Percentiles rank a stretch among this genome's conserved stretches.
These are phyloP conservation scores for Saccharomycopsis sp. DNA, from an alignment of 805 yeast species.

Conservation along the genomic window DNA sequence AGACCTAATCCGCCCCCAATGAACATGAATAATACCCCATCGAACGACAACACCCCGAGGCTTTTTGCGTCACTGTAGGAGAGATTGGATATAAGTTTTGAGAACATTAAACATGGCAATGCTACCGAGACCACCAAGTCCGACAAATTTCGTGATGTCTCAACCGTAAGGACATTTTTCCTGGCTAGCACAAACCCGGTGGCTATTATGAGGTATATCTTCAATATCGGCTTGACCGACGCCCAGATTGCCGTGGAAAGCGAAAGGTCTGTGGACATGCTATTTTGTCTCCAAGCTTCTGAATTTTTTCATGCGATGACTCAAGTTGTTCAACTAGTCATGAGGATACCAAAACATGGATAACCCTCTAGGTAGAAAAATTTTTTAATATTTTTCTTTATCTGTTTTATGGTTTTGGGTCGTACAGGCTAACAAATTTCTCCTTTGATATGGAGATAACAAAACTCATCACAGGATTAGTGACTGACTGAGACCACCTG, in stretches of 20 bases:
- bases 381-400: too few relatives aligned
- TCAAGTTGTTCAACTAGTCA: too few relatives aligned
- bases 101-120: slow-evolving; percentile 48
- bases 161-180: slow-evolving; percentile 50
- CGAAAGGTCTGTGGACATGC: slow-evolving; percentile 8
- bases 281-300: slow-evolving; percentile 12
- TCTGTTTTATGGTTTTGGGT: not conserved
- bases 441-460: not conserved
- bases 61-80: slow-evolving; percentile 45
- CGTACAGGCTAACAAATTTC: not conserved
- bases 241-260: slow-evolving; percentile 21
- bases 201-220: slow-evolving; percentile 64
- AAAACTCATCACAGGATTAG: not conserved
- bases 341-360: not conserved
- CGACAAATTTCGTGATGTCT: slow-evolving; percentile 52
- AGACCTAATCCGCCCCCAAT: slow-evolving; percentile 29
- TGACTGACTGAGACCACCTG: not conserved
- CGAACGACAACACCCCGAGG: slow-evolving; percentile 39
- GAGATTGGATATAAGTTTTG: slow-evolving; percentile 44
- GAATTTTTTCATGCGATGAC: not conserved
- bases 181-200: slow-evolving; percentile 59
- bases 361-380: not conserved
- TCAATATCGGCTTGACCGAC: slow-evolving; percentile 69
- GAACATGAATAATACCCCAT: slow-evolving; percentile 25
- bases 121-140: slow-evolving; percentile 47